These are phyloP conservation scores for Extremus antarcticus DNA, from an alignment of 495 filamentous ascomycete species.

Conservation along the genomic window DNA sequence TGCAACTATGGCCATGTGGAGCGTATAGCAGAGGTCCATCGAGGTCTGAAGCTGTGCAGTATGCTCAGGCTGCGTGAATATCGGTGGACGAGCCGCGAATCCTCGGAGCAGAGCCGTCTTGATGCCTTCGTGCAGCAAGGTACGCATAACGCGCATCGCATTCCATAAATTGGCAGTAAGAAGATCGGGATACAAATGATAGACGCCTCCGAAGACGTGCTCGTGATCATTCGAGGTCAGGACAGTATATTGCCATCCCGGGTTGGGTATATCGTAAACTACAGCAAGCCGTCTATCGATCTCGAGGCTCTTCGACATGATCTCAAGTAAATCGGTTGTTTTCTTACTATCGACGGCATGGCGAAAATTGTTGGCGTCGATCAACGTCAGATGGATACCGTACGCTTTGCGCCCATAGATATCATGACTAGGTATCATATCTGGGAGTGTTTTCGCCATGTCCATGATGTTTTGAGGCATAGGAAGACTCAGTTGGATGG, in stretches of 20 bases:
- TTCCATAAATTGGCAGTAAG: slow-evolving; percentile 16
- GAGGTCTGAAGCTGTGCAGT: slow-evolving; percentile 7
- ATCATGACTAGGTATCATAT: neutral
- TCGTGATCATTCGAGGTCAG: slow-evolving; percentile 1
- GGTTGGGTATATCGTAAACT: neutral
- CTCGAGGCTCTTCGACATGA: slow-evolving; percentile 3
- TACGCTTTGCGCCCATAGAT: neutral
- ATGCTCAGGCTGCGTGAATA: neutral
- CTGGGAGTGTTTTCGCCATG: neutral
- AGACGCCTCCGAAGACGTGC: slow-evolving; percentile 4
- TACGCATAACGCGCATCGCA: slow-evolving; percentile 7
- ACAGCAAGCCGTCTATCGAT: slow-evolving; percentile 8
- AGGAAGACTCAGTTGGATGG: neutral
- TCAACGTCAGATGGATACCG: neutral
- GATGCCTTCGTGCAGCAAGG: slow-evolving; percentile 9
- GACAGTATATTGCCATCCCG: slow-evolving; percentile 12
- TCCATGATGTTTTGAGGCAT: slow-evolving; percentile 4
- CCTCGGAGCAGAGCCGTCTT: slow-evolving; percentile 7
- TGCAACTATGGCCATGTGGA: neutral
- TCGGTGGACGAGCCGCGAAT: slow-evolving; percentile 1
- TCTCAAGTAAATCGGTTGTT: neutral
- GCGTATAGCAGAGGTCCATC: neutral
- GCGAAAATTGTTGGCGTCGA: neutral
- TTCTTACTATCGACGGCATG: neutral
- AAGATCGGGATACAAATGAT: slow-evolving; percentile 17